phyloP scores from a whole-genome alignment of 1,284 basidiomycete species.

The Tilletiaria anomala region DNA sequence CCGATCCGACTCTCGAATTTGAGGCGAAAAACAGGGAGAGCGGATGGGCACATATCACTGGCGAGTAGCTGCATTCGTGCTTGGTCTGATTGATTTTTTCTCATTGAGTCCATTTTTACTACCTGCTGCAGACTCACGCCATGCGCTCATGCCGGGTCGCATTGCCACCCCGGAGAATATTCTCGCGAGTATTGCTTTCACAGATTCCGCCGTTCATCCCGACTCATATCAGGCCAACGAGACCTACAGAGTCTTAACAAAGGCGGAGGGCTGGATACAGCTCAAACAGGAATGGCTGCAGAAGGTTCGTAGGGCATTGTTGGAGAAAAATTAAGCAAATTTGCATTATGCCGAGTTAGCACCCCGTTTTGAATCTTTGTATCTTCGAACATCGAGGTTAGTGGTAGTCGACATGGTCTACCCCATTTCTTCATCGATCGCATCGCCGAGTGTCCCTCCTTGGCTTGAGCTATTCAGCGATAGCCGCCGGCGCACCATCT shows the following conservation, averaged over 20 bases:
- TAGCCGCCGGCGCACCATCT: too few relatives aligned
- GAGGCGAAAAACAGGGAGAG: constrained; percentile 25
- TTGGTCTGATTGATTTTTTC: not conserved
- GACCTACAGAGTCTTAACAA: not conserved
- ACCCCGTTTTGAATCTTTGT: too few relatives aligned
- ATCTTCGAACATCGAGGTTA: too few relatives aligned
- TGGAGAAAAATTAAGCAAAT: not conserved
- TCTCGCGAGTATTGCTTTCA: constrained; percentile 28
- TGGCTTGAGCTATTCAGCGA: too few relatives aligned
- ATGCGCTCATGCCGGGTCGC: constrained; percentile 30
- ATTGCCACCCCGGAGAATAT: constrained; percentile 32
- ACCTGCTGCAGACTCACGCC: constrained; percentile 12
- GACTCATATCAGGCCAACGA: constrained; percentile 6
- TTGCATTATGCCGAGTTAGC: too few relatives aligned
- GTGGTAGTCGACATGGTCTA: too few relatives aligned
- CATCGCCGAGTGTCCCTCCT: too few relatives aligned
- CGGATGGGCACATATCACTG: constrained; percentile 32
- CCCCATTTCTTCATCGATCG: too few relatives aligned
- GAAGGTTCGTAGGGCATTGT: not conserved
- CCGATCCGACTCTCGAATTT: constrained; percentile 23
- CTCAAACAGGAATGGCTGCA: constrained; percentile 1
- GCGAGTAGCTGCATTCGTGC: constrained; percentile 2
- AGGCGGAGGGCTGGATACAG: constrained; percentile 1
- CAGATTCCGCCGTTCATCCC: constrained; percentile 15
- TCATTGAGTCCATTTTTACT: not conserved